Evolutionary conservation across 2,329 filamentous ascomycete genomes (phyloP), one percentile per base, ranked within the genome.

Genomic region (Cladophialophora yegresii): DNA sequence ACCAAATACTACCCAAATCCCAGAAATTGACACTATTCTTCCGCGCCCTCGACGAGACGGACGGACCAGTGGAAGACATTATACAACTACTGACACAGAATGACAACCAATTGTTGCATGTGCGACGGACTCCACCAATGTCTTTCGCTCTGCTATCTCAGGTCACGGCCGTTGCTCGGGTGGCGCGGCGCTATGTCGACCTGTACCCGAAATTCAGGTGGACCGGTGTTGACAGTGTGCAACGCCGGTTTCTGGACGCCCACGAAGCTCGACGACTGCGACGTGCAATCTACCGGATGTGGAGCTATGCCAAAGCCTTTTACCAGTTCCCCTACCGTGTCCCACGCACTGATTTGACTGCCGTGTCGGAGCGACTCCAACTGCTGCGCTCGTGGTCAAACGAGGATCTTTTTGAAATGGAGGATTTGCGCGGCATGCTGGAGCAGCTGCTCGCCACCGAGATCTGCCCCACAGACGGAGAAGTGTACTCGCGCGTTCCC

Each of bases 171-270:
- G 77, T 83, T 20, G 85, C 85, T 49, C 77, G 79, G 13, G 77
- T 85, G 1, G 85, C 85, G 4, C 79, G 80, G 70, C 81, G 81
- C 69, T 87, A 84, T 82, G 83, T 83, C 70, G 78, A 80, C n/a
- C 80, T 87, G n/a, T 88, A 87, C 70, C 84, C 84, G 0, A 79
- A 83, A 72, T 85, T 86, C 74, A 86, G 86, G 72, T 88, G 85
- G 85, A 86, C 85, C 70, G 71, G 77, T 62, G 80, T 85, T 69
- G 59, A 68, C n/a, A 86, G 78, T 67, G 81, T 82, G 62, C 77
- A 81, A 62, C 81, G 85, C 9, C 83, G 85, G 9, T 77, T 84
- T 2, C 75, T 88, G 54, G 81, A 78, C 0, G 65, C 68, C 40
- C 65, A 76, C 1, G 85, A 88, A 71, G 79, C 81, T 3, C 81